Evolutionary conservation across 805 yeast species (phyloP), one percentile per base, ranked within the genome.

Genomic region (Suhomyces sp.): DNA sequence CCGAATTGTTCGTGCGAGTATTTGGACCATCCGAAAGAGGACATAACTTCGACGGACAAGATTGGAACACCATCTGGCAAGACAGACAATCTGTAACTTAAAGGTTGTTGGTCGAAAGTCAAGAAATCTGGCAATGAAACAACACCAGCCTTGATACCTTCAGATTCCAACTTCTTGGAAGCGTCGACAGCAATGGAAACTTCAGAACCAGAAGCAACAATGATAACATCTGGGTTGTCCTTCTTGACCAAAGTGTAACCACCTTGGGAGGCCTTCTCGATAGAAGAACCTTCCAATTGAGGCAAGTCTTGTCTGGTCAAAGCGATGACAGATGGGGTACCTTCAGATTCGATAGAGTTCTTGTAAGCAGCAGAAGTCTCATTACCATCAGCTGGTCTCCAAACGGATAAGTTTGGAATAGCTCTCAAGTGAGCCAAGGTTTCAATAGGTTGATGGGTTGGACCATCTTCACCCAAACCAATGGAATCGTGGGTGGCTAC

Each of bases 1-100:
- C 97, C 96, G 56, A 91, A 87, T 67, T 88, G 95, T 74, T 85
- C 95, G 72, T 93, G 98, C 41, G 97, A 79, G 75, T 88, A 93
- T 68, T 81, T 85, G 54, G 82, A 73, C 98, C 98, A 93, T 40
- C 96, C 96, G 53, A 76, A 72, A 36, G 96, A 80, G 38, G 95
- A 68, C 80, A 88, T 74, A 35, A 88, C 98, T 79, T 93, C 98
- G 48, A 91, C 86, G 38, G 96, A 87, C 68, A 93, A 48, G 60
- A 87, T 81, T 65, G 98, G 98, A 38, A 85, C 79, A 56, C 93
- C 95, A 62, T 90, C 95, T 61, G 98, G 98, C 68, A 93, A 76
- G 44, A 93, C 95, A 38, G 87, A 74, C 56, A 86, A 74, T 70
- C 72, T 74, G 76, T 93, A 93, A 56, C 82, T 91, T 48, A 68